Evolutionary conservation across 1,139 yeast species (phyloP), one percentile per base, ranked within the genome.

Genomic region (Debaryomycetaceae sp.): DNA sequence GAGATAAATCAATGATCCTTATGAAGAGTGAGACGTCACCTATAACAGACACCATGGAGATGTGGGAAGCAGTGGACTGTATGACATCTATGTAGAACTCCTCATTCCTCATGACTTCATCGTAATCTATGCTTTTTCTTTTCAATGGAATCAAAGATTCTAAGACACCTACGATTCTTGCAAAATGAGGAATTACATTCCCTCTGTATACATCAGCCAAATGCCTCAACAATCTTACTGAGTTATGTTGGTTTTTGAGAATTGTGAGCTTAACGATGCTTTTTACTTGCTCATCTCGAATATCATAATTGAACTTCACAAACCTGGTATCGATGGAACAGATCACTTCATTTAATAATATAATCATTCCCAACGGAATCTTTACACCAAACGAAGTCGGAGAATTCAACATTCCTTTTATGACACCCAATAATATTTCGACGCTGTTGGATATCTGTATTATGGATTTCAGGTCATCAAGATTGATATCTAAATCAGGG

Each of bases 321-420:
- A 77, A 81, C 43, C 72, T 76, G 11, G 76, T 65, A 51, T 83
- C 81, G 44, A 85, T 63, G 23, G 82, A 72, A 45, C 80, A 62
- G 8, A 83, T 56, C 3, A 78, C 59, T 54, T 83, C 87, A 34
- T 72, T 67, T 38, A 81, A 49, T 7, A 68, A 59, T 7, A 83
- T 57, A 2, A 83, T 56, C 41, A 67, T 58, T 1, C 89, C 89
- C 30, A 85, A 51, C 3, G 93, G 90, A n/a, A 78, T 65, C 38
- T 60, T 64, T 14, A 75, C 74, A 44, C 75, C 74, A 56, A 63
- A 76, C 33, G 72, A 75, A 6, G 79, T 80, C 47, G 72, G 76
- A 34, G 69, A 67, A 13, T 69, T 65, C 42, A 75, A 60, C 55
- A 76, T 78, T 0, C 76, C 71, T 6, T 61, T 51, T 36, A 85